Conservation (phyloP, 805 yeast genomes). For the Candida endomychidarum region DNA sequence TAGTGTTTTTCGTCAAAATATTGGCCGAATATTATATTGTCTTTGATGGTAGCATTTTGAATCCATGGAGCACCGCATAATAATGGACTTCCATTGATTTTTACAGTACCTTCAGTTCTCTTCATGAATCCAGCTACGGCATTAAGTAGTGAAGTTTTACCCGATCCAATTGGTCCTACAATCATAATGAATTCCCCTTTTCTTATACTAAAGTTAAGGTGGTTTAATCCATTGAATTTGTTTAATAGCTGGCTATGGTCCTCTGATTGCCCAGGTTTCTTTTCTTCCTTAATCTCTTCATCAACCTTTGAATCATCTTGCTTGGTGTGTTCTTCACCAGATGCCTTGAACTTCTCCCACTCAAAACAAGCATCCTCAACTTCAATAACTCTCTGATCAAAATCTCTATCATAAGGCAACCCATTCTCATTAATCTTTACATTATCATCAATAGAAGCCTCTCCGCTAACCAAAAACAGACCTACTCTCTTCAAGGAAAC, state of each 20-base stretch:
- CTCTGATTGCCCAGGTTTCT: no score
- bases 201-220: slow-evolving; percentile 24
- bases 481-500: slow-evolving; percentile 61
- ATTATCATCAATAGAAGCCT: slow-evolving; percentile 26
- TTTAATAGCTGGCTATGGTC: no score
- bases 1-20: slow-evolving; percentile 24
- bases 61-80: slow-evolving; percentile 36
- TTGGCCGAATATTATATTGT: slow-evolving; percentile 31
- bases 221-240: slow-evolving; percentile 24
- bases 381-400: slow-evolving; percentile 16
- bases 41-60: slow-evolving; percentile 33
- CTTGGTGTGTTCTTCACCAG: slow-evolving; percentile 3
- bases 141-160: slow-evolving; percentile 34
- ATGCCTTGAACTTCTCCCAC: slow-evolving; percentile 26
- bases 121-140: slow-evolving; percentile 40
- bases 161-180: slow-evolving; percentile 37
- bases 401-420: slow-evolving; percentile 16
- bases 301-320: slow-evolving; percentile 8
- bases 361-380: slow-evolving; percentile 24
- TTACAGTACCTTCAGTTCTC: slow-evolving; percentile 25
- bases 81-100: slow-evolving; percentile 26
- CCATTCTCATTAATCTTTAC: slow-evolving; percentile 18
- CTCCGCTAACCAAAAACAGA: slow-evolving; percentile 48
- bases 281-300: not conserved
- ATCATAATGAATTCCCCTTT: slow-evolving; percentile 35